Percentiles rank a stretch among this genome's conserved stretches.
Conservation (phyloP, 2,329 filamentous ascomycete genomes). For the Xylaria sp. region DNA sequence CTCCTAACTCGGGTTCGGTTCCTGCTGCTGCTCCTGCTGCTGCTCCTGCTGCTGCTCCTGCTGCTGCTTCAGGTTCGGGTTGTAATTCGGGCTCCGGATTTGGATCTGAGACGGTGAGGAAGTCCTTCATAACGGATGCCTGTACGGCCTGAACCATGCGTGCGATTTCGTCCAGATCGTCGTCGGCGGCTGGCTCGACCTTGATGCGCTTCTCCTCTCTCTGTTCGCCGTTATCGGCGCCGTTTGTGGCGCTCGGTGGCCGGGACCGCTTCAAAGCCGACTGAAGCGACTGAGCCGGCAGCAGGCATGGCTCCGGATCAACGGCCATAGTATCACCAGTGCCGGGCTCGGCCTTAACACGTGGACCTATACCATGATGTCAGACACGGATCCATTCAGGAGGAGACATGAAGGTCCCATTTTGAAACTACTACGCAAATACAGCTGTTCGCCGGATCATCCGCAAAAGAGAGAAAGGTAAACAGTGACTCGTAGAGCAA, state of each 20-base stretch:
- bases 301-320: slow-evolving; percentile 19
- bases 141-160: slow-evolving; percentile 30
- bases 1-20: slow-evolving; percentile 4
- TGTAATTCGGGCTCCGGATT: slow-evolving; percentile 3
- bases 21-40: neutral
- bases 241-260: slow-evolving; percentile 20
- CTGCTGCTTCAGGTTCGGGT: neutral
- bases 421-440: neutral
- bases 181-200: slow-evolving; percentile 20
- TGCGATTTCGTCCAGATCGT: slow-evolving; percentile 25
- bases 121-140: slow-evolving; percentile 29
- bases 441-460: neutral
- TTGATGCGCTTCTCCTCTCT: slow-evolving; percentile 31
- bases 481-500: slow-evolving; percentile 1
- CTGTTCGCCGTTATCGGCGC: slow-evolving; percentile 9
- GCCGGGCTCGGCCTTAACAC: slow-evolving; percentile 29
- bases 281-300: slow-evolving; percentile 6
- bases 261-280: slow-evolving; percentile 30
- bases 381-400: slow-evolving; percentile 2
- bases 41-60: neutral
- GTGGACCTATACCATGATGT: slow-evolving; percentile 23
- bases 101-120: slow-evolving; percentile 16
- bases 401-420: neutral
- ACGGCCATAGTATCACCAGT: slow-evolving; percentile 24
- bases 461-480: neutral